phyloP scores from a whole-genome alignment of 2,329 filamentous ascomycete genomes.

The Penicillium sp. region DNA sequence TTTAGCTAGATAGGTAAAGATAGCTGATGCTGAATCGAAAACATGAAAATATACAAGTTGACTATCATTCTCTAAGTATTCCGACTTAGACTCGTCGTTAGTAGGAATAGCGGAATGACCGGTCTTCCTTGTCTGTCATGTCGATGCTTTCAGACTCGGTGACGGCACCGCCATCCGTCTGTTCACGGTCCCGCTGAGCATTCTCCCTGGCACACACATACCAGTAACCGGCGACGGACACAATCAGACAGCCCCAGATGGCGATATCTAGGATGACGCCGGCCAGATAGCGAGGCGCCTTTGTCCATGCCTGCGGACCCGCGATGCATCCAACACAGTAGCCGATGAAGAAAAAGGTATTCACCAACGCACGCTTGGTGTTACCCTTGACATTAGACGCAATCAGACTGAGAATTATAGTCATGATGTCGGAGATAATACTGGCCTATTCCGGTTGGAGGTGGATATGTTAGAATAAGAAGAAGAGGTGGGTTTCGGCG shows the following conservation, averaged over 20 bases:
- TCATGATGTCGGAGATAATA: conserved; percentile 39
- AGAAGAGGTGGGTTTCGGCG: background rate
- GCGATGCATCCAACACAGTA: conserved; percentile 48
- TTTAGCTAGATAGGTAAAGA: background rate
- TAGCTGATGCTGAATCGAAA: background rate
- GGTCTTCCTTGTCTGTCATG: conserved; percentile 12
- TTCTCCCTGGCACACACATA: conserved; percentile 36
- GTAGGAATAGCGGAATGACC: conserved; percentile 9
- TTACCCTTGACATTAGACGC: conserved; percentile 52
- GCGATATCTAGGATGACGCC: conserved; percentile 46
- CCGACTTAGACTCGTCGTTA: background rate
- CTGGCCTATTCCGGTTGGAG: conserved; percentile 33
- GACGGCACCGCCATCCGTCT: background rate
- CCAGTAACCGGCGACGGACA: conserved; percentile 32
- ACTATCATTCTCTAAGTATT: background rate
- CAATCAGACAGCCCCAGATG: conserved; percentile 40
- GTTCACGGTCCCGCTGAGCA: background rate
- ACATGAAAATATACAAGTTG: background rate
- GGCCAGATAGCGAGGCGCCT: conserved; percentile 42
- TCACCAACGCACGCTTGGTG: conserved; percentile 48
- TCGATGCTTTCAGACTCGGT: conserved; percentile 1
- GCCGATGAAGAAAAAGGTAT: conserved; percentile 49
- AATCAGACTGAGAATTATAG: conserved; percentile 40
- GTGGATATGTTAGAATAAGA: background rate
- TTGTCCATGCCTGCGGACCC: conserved; percentile 48